Conservation (phyloP, 176 grass and related monocot species). For the Echinochloa phyllopogon region DNA sequence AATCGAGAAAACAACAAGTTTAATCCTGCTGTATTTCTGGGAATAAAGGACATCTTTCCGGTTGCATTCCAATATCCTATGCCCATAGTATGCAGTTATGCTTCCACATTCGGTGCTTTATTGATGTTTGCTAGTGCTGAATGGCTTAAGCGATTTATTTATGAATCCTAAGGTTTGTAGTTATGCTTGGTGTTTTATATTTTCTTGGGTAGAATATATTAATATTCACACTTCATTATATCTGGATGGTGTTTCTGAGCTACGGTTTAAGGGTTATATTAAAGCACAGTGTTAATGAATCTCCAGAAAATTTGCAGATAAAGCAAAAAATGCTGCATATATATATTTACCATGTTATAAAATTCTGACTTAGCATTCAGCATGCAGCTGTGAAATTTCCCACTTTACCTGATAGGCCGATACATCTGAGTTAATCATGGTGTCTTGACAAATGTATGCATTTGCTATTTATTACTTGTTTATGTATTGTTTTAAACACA, state of each 20-base stretch:
- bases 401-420: constrained; percentile 27
- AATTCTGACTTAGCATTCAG: constrained; percentile 5
- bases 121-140: neutral
- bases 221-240: neutral
- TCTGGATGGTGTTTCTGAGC: neutral
- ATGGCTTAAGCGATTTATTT: neutral
- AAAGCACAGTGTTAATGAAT: neutral
- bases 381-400: neutral
- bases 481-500: constrained; percentile 34
- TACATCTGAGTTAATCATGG: constrained; percentile 26
- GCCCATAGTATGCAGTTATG: neutral
- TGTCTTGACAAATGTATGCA: neutral
- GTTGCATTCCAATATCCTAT: neutral
- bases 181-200: neutral
- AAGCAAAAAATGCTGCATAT: neutral
- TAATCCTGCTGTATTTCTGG: neutral
- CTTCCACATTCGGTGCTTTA: constrained; percentile 3
- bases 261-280: constrained; percentile 18
- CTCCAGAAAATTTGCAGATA: neutral
- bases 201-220: constrained; percentile 28
- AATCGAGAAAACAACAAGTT: constrained; percentile 17
- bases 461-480: constrained; percentile 34
- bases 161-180: neutral
- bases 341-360: neutral
- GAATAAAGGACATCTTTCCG: neutral